Conservation (phyloP, 495 filamentous ascomycete genomes). For the Achaetomiella virescens region DNA sequence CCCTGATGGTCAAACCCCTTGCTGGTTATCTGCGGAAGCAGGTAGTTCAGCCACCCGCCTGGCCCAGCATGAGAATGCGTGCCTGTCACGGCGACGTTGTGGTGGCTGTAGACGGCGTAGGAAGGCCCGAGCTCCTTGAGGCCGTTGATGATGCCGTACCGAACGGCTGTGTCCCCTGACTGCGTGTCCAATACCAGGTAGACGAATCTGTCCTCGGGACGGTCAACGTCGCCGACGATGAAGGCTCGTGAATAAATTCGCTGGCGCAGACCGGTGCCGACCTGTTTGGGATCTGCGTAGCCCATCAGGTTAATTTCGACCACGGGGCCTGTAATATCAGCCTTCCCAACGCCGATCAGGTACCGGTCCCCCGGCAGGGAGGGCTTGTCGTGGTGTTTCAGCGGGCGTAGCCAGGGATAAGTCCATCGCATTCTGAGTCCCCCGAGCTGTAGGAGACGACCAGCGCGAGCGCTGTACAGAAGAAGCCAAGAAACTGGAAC, state of each 20-base stretch:
- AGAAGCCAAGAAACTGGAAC: not conserved
- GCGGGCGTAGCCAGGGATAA: not conserved
- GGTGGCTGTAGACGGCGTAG: conserved; percentile 68
- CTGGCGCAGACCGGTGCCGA: conserved; percentile 84
- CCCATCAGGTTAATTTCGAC: conserved; percentile 90
- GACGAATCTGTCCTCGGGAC: conserved; percentile 67
- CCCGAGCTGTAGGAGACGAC: not conserved
- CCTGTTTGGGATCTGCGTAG: conserved; percentile 81
- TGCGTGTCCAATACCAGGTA: conserved; percentile 87
- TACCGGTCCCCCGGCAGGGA: conserved; percentile 47
- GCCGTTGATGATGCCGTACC: conserved; percentile 75
- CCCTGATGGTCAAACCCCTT: conserved; percentile 84
- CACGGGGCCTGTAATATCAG: conserved; percentile 93
- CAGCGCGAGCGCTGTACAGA: not conserved
- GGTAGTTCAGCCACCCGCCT: conserved; percentile 92
- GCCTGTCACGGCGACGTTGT: conserved; percentile 85
- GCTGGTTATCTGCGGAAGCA: conserved; percentile 89
- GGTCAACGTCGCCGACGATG: conserved; percentile 66
- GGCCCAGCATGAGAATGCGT: conserved; percentile 93
- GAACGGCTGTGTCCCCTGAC: conserved; percentile 83
- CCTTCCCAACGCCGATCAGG: conserved; percentile 85
- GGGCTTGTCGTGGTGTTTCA: not conserved
- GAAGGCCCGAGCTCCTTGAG: conserved; percentile 59
- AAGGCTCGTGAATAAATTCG: conserved; percentile 87
- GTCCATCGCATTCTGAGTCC: not conserved